Conservation (phyloP, 306 rosid genomes). For the Ochetophila trinervis region DNA sequence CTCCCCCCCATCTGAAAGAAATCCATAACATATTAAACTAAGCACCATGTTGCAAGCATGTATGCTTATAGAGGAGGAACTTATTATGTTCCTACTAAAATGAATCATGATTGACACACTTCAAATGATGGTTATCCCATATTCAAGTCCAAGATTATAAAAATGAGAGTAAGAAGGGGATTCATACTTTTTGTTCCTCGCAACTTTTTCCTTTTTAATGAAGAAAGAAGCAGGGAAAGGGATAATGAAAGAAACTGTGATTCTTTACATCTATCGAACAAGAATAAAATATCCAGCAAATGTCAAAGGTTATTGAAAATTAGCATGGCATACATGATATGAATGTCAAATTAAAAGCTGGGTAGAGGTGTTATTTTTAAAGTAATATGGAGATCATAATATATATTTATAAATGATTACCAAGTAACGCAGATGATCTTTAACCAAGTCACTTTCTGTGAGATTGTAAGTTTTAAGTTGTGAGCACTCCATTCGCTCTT, state of each 20-base stretch:
- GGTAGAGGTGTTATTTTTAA: no score
- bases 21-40: slow-evolving; percentile 24
- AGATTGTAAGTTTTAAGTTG: slow-evolving; percentile 62
- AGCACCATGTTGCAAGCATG: slow-evolving; percentile 13
- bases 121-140: neutral
- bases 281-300: neutral
- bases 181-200: no score
- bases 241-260: no score
- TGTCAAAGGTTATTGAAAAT: neutral
- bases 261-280: no score
- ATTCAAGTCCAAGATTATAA: no score
- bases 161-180: no score
- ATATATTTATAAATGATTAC: slow-evolving; percentile 40
- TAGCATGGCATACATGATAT: neutral
- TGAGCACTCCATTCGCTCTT: slow-evolving; percentile 55
- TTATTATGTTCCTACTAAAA: neutral
- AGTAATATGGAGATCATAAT: no score
- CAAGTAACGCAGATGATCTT: slow-evolving; percentile 93
- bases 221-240: neutral
- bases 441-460: slow-evolving; percentile 75
- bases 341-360: neutral
- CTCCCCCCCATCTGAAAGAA: slow-evolving; percentile 80
- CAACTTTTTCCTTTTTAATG: neutral
- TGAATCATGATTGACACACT: neutral
- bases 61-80: neutral